Conservation (phyloP, 176 grass and related monocot species). For the Aechmea fasciata region DNA sequence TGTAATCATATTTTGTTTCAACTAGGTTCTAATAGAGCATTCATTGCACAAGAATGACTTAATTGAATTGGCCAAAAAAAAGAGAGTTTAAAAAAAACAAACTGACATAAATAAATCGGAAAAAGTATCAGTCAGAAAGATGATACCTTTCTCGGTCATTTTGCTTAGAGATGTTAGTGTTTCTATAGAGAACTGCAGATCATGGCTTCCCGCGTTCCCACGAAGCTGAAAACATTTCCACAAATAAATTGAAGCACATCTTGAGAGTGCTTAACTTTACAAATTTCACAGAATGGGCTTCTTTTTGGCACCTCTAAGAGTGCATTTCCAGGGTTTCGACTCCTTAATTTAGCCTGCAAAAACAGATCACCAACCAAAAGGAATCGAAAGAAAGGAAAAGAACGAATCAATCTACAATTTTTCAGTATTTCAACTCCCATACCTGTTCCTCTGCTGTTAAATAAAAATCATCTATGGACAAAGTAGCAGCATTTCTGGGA, state of each 20-base stretch:
- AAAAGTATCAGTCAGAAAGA: not conserved
- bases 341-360: slow-evolving; percentile 66
- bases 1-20: not conserved
- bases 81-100: not conserved
- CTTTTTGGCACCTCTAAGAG: slow-evolving; percentile 72
- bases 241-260: slow-evolving; percentile 16
- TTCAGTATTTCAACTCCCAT: slow-evolving; percentile 17
- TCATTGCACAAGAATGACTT: not conserved
- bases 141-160: slow-evolving; percentile 83
- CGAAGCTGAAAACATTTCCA: slow-evolving; percentile 56
- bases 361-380: slow-evolving; percentile 8
- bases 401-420: slow-evolving; percentile 4
- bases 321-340: slow-evolving; percentile 59
- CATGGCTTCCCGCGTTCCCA: slow-evolving; percentile 97
- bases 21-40: not conserved
- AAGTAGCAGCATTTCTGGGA: slow-evolving; percentile 52
- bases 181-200: slow-evolving; percentile 81
- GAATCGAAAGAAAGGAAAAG: not conserved
- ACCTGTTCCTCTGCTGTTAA: slow-evolving; percentile 86
- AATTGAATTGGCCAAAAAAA: slow-evolving; percentile 5
- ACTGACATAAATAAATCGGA: not conserved
- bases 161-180: slow-evolving; percentile 66
- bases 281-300: not conserved
- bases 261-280: slow-evolving; percentile 14
- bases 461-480: slow-evolving; percentile 99